A percentile compares a stretch with the other conserved stretches of the same genome.
Evolutionary conservation across 192 early-diverging fungal species (phyloP).

Genomic region (Linnemannia schmuckeri): DNA sequence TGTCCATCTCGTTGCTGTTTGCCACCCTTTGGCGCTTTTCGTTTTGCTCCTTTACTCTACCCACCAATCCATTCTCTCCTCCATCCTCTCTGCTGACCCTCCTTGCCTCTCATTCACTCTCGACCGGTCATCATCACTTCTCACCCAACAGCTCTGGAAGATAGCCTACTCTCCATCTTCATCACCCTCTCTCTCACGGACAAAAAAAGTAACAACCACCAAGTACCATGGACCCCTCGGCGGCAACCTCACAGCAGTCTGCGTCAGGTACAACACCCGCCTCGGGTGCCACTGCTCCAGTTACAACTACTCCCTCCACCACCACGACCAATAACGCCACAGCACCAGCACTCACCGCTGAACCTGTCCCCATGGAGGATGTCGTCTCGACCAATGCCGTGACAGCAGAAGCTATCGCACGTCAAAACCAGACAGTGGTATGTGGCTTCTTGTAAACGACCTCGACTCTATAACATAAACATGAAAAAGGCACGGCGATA

Average conservation of each 20-base stretch:
- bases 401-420: conserved; percentile 47
- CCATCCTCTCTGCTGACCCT: not conserved
- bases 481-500: not conserved
- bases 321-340: not conserved
- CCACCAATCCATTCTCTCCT: not conserved
- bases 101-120: not conserved
- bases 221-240: conserved; percentile 12
- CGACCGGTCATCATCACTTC: not conserved
- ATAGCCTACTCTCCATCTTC: not conserved
- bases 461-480: not conserved
- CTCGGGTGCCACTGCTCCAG: not conserved
- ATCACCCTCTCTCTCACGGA: too few relatives aligned
- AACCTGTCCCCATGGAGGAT: conserved; percentile 43
- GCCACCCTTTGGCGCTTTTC: not conserved
- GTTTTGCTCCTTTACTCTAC: not conserved
- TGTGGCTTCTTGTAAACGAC: not conserved
- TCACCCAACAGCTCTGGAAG: not conserved
- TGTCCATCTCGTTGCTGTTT: not conserved
- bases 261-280: not conserved
- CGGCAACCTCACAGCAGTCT: conserved; percentile 6
- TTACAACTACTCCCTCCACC: not conserved
- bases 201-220: not conserved
- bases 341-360: conserved; percentile 5
- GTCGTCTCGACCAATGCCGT: conserved; percentile 52
- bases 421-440: conserved; percentile 55